Conservation (phyloP, 2,329 filamentous ascomycete genomes). For the Trichoderma sp. region DNA sequence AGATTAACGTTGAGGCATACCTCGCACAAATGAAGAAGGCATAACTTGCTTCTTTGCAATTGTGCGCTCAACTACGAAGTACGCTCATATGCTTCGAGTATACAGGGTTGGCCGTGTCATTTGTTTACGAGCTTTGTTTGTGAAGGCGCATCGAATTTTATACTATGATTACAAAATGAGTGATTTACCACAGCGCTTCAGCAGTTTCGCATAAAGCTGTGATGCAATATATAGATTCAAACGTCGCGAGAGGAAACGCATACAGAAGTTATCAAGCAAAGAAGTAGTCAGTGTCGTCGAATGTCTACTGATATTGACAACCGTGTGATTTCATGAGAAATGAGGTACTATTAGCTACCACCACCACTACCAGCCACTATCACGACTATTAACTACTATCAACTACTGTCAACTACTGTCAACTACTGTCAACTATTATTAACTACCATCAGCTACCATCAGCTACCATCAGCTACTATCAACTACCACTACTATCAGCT, state of each 20-base stretch:
- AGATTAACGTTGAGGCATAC: slow-evolving; percentile 57
- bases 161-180: neutral
- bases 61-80: neutral
- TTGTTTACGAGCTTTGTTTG: neutral
- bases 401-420: no score
- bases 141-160: neutral
- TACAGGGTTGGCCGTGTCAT: neutral
- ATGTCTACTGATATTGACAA: neutral
- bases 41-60: slow-evolving; percentile 11
- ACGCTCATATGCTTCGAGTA: neutral
- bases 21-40: slow-evolving; percentile 38
- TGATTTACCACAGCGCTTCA: neutral
- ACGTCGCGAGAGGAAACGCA: neutral
- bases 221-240: neutral
- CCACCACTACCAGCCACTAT: no score
- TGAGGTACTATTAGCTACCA: neutral
- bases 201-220: neutral
- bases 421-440: no score
- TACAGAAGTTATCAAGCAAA: neutral
- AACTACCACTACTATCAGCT: no score
- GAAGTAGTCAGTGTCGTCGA: neutral
- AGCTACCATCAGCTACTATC: no score
- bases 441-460: no score
- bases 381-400: no score
- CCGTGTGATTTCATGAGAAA: neutral